Base-by-base conservation (phyloP, 768 basidiomycete genomes). In the Boletus barrowsii region DNA sequence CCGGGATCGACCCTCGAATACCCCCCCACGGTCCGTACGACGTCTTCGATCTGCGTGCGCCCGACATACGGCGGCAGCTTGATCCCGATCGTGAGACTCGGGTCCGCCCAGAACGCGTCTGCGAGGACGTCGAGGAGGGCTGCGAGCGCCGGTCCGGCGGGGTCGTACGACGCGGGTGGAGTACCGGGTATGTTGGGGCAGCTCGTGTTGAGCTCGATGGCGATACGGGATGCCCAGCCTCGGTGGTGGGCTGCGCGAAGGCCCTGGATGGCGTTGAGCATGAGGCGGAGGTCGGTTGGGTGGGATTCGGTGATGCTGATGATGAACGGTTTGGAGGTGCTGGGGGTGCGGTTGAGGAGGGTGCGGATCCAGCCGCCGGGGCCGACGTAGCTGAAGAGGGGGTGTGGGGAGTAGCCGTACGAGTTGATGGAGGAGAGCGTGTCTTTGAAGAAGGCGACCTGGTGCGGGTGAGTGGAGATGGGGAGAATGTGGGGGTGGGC, bases 351-450 rank as follows among this genome's bases (percentile, higher is more conserved):
- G 14, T 57, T 63, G 55, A 81, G 68, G 41, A 83, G 62, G 36
- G 75, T 66, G 17, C 70, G 66, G 43, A 90, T 73, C 86, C 87
- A 90, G 47, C 65, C 68, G 33, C 22, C 36, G 8, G 62, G 57
- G 8, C 65, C 65, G 42, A 91, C 66, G 72, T 93, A 94, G 22
- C 65, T 59, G n/a, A 73, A 62, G 41, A 94, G 78, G 6, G 87
- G 82, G 62, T 86, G 78, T 0, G 90, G 92, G 9, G 90, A 93
- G 72, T 93, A 95, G 22, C 92, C 92, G 69, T 90, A 94, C 0
- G 87, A 88, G 67, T 94, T 94, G 55, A 91, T 64, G 15, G 91
- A 84, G n/a, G 88, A 78, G 36, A 77, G 59, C 10, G 74, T 63
- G 14, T 73, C 71, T 37, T 69, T 71, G 43, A 81, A 56, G 59